Percentiles rank a stretch among this genome's conserved stretches.
These are phyloP conservation scores for Centella asiatica DNA, from an alignment of 129 eudicot genomes.

Conservation along the genomic window DNA sequence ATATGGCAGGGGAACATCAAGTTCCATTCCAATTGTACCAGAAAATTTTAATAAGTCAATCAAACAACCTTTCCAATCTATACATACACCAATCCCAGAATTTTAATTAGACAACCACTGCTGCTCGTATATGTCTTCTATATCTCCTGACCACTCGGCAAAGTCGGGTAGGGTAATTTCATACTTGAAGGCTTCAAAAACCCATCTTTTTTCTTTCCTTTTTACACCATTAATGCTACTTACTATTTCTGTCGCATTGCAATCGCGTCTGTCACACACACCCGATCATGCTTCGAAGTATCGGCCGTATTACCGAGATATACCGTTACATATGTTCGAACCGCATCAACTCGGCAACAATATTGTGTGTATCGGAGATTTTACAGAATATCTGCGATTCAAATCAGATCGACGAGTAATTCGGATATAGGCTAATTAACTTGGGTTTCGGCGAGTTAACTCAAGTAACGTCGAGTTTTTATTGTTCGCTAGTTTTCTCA, in stretches of 20 bases:
- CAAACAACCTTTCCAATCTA: conserved; percentile 54
- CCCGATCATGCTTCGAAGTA: no score
- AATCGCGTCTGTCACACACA: conserved; percentile 39
- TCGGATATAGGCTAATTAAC: no score
- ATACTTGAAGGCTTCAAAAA: conserved; percentile 20
- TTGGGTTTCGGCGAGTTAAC: no score
- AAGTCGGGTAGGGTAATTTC: conserved; percentile 69
- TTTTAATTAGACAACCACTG: conserved; percentile 51
- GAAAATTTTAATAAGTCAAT: conserved; percentile 46
- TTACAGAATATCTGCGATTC: no score
- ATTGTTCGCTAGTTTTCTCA: no score
- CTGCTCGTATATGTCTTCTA: conserved; percentile 17
- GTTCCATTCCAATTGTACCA: conserved; percentile 41
- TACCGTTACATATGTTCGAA: no score
- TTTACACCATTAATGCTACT: conserved; percentile 18
- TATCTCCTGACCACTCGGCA: conserved; percentile 22
- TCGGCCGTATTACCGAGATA: no score
- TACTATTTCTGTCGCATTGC: conserved; percentile 30
- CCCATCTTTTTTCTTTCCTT: conserved; percentile 28
- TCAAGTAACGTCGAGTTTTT: no score
- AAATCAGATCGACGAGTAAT: no score
- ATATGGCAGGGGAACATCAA: conserved; percentile 44
- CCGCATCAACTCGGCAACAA: no score
- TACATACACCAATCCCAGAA: conserved; percentile 52
- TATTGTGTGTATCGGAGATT: no score